Base-by-base conservation (phyloP, 441 rosid genomes). In the Pelargonium myrrhifolium region DNA sequence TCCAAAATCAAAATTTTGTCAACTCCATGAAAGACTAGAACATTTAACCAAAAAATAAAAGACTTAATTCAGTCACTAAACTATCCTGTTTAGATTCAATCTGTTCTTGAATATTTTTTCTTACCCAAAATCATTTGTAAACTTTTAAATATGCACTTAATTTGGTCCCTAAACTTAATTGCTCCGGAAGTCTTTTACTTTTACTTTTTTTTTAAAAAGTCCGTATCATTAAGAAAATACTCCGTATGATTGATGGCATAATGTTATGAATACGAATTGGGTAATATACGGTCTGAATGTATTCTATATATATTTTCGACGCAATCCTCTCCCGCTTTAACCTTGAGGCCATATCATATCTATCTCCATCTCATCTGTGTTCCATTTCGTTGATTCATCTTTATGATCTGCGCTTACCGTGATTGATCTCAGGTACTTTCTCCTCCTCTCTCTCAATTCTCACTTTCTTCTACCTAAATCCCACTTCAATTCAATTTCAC, bases 321-420 rank as follows among this genome's bases (percentile, higher is more conserved):
- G 22, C 62, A 56, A 56, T 56, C 62, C 62, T 21, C 62, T 58
- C 62, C 62, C 62, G 62, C 62, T 58, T 58, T 14, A 58, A 22
- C 62, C 10, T 58, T 21, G 10, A 58, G 22, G 14, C 31, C 62
- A 11, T 58, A 3, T 22, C 35, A n/a, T n/a, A n/a, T n/a, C n/a
- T 22, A 8, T 20, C n/a, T 18, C 26, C 5, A 3, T 22, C 62
- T 58, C 21, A 9, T 22, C 1, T 24, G 14, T 9, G 28, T 9
- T 14, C 47, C 8, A 56, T 18, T 20, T 20, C 61, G 10, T 56
- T 56, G 28, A 58, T 21, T 58, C 14, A 58, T 58, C 62, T 22
- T 20, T 9, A 10, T 21, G 62, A 58, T 22, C 62, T 22, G 31
- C 5, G 62, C 62, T 58, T 22, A 14, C 9, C 15, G n/a, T 35